These are phyloP conservation scores for Paecilomyces niveus DNA, from an alignment of 2,329 filamentous ascomycete species.

Conservation along the genomic window DNA sequence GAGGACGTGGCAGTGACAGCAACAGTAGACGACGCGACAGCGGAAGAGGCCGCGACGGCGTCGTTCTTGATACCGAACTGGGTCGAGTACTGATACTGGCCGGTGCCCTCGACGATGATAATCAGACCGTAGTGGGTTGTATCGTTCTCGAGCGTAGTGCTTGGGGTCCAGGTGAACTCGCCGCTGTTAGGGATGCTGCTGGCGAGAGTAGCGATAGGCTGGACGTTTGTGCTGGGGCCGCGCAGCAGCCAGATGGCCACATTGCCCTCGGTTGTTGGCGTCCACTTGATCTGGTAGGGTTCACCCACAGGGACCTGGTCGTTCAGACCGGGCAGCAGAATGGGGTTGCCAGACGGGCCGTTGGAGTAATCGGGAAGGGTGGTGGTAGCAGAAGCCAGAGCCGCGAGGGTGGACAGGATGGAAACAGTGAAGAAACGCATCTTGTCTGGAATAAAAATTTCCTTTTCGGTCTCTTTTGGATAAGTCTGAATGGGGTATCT, in stretches of 20 bases:
- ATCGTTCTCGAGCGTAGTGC: conserved; percentile 41
- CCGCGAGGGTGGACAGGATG: conserved; percentile 31
- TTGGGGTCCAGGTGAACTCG: conserved; percentile 48
- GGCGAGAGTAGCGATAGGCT: conserved; percentile 44
- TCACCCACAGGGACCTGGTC: conserved; percentile 50
- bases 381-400: conserved; percentile 31
- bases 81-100: conserved; percentile 55
- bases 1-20: background rate
- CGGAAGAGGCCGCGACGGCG: conserved; percentile 5
- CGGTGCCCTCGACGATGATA: conserved; percentile 52
- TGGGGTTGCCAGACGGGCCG: conserved; percentile 46
- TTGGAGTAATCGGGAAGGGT: conserved; percentile 28
- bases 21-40: conserved; percentile 1
- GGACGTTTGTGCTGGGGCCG: conserved; percentile 50
- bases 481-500: conserved; percentile 4
- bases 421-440: conserved; percentile 34
- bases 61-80: conserved; percentile 52
- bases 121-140: conserved; percentile 53
- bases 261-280: conserved; percentile 27
- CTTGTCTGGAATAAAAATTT: conserved; percentile 10
- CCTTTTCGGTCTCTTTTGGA: background rate
- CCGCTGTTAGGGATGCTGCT: conserved; percentile 52
- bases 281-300: conserved; percentile 54
- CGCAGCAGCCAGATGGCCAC: conserved; percentile 55
- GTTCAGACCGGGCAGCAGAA: conserved; percentile 44